Base-by-base conservation (phyloP, 768 basidiomycete genomes). In the Trametes meyenii region DNA sequence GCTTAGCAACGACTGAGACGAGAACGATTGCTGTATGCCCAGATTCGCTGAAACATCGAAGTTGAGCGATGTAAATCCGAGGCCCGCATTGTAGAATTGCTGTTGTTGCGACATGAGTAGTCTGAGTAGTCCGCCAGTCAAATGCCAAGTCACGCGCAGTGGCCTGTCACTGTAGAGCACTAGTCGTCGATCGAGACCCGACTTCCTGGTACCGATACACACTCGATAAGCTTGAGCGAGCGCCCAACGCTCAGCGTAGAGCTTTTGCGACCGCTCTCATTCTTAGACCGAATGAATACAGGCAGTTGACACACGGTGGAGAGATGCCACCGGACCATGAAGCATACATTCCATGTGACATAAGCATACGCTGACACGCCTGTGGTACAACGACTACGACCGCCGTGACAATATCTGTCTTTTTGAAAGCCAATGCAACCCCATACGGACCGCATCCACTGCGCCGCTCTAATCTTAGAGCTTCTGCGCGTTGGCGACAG, bases 401-500 rank as follows among this genome's bases (percentile, higher is more conserved):
- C 29, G 48, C 21, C 40, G 11, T 26, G 40, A 50, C 48, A 40
- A 40, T 19, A 39, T 35, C 33, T 23, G 44, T 57, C 51, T 48
- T 63, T 63, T 60, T 63, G 54, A 36, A 12, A 55, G 57, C 29
- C 57, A 19, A 54, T 44, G 35, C 55, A 29, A 36, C 29, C 51
- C 56, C 56, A 36, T 33, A 58, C n/a, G 44, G 56, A 54, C 55
- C 53, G 46, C 26, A 44, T 24, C 35, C 17, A 38, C 36, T 13
- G 39, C 17, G 36, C 36, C 29, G 29, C 50, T 81, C 36, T 26
- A 19, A 29, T 26, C 55, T 82, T 78, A 92, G 67, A 92, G 85
- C 78, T 90, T 91, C 74, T 81, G 78, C 43, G 86, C 77, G 53
- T 79, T 69, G 26, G 85, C 79, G 55, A 82, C 82, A 49, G 80